Evolutionary conservation across 2,329 filamentous ascomycete genomes (phyloP).

Genomic region (Zymoseptoria ardabiliae): DNA sequence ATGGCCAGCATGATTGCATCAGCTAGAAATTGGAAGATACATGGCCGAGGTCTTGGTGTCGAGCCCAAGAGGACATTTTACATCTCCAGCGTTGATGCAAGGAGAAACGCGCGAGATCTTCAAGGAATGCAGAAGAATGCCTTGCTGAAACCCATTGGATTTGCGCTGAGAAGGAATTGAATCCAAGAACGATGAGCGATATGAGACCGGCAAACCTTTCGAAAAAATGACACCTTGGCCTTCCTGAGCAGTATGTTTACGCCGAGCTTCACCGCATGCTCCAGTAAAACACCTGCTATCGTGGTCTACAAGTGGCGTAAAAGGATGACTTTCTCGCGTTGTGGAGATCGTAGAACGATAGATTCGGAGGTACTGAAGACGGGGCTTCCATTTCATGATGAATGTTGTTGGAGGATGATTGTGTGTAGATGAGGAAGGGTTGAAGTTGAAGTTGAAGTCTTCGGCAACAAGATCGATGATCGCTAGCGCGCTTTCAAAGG

Average conservation of each 20-base stretch:
- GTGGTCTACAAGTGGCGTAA: neutral
- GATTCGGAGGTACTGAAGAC: no score
- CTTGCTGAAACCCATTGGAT: neutral
- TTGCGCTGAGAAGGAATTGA: no score
- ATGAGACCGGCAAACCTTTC: neutral
- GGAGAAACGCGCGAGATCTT: neutral
- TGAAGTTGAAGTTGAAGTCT: neutral
- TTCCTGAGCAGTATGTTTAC: neutral
- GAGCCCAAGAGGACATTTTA: neutral
- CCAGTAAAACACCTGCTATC: neutral
- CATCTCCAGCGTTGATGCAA: neutral
- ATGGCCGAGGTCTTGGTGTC: neutral
- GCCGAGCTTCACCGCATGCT: neutral
- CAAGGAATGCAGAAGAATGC: neutral
- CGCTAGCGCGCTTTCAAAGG: neutral
- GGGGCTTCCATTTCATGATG: neutral
- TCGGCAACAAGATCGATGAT: neutral
- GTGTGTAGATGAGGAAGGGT: neutral
- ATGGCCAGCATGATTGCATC: neutral
- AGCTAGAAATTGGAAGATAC: neutral
- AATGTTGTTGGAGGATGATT: neutral
- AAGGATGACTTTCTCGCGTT: no score
- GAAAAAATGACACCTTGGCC: neutral
- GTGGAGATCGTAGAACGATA: no score
- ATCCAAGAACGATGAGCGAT: no score